Base-by-base conservation (phyloP, 2,329 filamentous ascomycete species). In the Colletotrichum tamarilloi region DNA sequence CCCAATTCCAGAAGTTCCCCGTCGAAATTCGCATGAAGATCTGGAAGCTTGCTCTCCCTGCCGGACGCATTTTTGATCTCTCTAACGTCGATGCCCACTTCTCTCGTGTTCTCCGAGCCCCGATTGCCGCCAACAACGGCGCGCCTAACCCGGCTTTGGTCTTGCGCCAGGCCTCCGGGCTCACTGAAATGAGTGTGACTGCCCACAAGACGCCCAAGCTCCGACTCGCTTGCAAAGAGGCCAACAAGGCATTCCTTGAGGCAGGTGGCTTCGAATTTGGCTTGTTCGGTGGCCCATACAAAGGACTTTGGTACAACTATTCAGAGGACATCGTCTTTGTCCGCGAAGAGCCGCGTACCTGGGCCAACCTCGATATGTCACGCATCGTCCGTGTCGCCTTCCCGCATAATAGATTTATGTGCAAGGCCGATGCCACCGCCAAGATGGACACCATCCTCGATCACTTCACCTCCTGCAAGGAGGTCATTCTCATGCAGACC, bases 21-120 rank as follows among this genome's bases (percentile, higher is more conserved):
- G 28, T 65, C 32, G 74, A 75, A 68, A 67, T 75, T 16, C 74
- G 74, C 12, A 75, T 67, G 53, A 75, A 66, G 62, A 75, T 75
- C 19, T 75, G 74, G 74, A 75, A 75, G 62, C 32, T 73, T 22
- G 72, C 73, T 5, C 68, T 75, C 9, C 74, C 73, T 3, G 52
- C 59, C 26, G 58, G 62, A 30, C 62, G 74, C 3, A 57, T 75
- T n/a, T 75, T 75, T 19, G 71, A 73, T 28, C 56, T 73, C 7
- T 59, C 59, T 9, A 58, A 59, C 7, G 58, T 58, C 46, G 70
- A 73, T 26, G 58, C 24, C 24, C 70, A 73, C 55, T 68, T 73
- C 19, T 67, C 67, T 22, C 70, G 70, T 12, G 35, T 73, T 32
- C 62, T 73, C 42, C 66, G 70, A 26, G 59, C 30, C 53, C 38